Evolutionary conservation across 2,329 filamentous ascomycete genomes (phyloP).

Genomic region (Emericellopsis cladophorae): DNA sequence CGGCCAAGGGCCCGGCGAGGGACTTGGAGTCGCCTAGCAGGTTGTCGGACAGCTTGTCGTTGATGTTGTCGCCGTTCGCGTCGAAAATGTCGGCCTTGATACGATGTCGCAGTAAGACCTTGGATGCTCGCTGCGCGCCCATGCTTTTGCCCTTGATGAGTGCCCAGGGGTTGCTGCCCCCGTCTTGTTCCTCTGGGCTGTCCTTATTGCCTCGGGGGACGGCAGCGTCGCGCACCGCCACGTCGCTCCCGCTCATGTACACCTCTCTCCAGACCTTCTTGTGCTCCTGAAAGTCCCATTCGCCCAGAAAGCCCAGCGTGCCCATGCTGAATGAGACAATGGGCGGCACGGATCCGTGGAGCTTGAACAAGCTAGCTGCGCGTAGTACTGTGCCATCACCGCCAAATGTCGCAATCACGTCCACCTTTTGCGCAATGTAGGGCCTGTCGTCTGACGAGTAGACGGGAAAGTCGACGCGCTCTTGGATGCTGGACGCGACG

Average conservation of each 20-base stretch:
- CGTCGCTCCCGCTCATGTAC: constrained; percentile 62
- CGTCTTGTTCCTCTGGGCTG: constrained; percentile 1
- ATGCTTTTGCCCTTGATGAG: constrained; percentile 68
- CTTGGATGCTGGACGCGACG: constrained; percentile 60
- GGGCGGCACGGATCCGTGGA: constrained; percentile 69
- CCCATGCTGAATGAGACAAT: constrained; percentile 96
- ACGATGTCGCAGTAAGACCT: constrained; percentile 75
- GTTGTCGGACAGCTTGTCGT: constrained; percentile 30
- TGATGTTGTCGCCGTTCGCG: constrained; percentile 48
- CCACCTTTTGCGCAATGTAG: constrained; percentile 65
- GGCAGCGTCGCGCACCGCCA: constrained; percentile 30
- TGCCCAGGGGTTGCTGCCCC: constrained; percentile 45
- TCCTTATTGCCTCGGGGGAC: constrained; percentile 16
- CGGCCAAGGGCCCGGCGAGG: constrained; percentile 17
- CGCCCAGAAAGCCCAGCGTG: constrained; percentile 83
- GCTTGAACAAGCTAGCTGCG: constrained; percentile 50
- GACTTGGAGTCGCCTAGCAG: constrained; percentile 31
- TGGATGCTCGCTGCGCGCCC: constrained; percentile 60
- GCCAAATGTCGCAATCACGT: constrained; percentile 80
- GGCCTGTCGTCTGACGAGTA: constrained; percentile 41
- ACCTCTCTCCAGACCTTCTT: constrained; percentile 87
- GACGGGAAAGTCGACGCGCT: constrained; percentile 59
- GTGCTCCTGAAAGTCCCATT: constrained; percentile 92
- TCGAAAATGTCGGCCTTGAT: constrained; percentile 79
- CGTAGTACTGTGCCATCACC: constrained; percentile 48